phyloP scores from a whole-genome alignment of 805 yeast genomes.

The Starmerella sirachaensis region DNA sequence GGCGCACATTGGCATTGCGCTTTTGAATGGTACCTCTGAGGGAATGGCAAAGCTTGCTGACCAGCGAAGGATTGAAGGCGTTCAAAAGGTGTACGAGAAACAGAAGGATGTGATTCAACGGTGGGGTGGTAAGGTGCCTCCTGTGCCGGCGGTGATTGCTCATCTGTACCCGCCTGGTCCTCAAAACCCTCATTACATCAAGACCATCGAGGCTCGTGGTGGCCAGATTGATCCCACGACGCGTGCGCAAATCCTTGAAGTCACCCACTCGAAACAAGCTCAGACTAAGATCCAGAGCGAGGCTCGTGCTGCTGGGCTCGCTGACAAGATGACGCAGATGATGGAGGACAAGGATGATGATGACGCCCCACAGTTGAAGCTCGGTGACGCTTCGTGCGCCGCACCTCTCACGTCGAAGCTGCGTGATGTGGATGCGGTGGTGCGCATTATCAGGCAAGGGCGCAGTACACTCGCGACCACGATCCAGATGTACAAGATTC shows the following conservation, averaged over 20 bases:
- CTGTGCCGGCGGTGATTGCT: constrained; percentile 77
- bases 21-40: constrained; percentile 91
- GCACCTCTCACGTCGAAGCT: constrained; percentile 97
- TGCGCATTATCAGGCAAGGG: constrained; percentile 91
- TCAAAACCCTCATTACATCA: constrained; percentile 71
- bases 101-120: constrained; percentile 65
- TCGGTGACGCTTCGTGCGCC: constrained; percentile 98
- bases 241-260: constrained; percentile 29
- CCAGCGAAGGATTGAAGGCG: constrained; percentile 52
- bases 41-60: constrained; percentile 83
- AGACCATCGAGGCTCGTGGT: constrained; percentile 77
- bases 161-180: constrained; percentile 96
- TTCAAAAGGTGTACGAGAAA: constrained; percentile 62
- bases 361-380: constrained; percentile 84
- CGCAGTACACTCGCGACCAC: constrained; percentile 96
- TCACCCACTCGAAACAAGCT: constrained; percentile 28
- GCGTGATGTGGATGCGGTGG: constrained; percentile 82
- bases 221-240: constrained; percentile 53
- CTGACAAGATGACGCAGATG: constrained; percentile 52
- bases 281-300: too few relatives aligned
- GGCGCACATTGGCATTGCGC: constrained; percentile 97
- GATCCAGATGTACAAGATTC: constrained; percentile 95
- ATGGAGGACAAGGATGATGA: constrained; percentile 44
- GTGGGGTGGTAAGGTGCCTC: constrained; percentile 63
- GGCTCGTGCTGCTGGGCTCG: constrained; percentile 35